Percentiles rank a stretch among this genome's conserved stretches.
phyloP scores from a whole-genome alignment of 305 asterid genomes.

The Fraxinus nigra region DNA sequence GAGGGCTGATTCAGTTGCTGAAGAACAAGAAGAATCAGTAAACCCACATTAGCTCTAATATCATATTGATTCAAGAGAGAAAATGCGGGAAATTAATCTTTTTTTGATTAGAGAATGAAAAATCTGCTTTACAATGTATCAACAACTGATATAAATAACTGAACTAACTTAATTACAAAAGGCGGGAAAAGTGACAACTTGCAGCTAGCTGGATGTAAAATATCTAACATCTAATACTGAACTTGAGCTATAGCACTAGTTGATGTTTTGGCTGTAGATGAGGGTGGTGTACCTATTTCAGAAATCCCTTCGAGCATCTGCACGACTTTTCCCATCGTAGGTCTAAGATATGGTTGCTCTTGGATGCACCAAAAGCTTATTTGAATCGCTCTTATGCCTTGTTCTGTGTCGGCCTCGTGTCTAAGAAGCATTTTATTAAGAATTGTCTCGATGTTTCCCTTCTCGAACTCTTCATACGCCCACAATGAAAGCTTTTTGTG shows the following conservation, averaged over 20 bases:
- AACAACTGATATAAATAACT: too few species aligned
- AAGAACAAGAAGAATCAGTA: too few species aligned
- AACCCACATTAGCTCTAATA: too few species aligned
- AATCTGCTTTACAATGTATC: too few species aligned
- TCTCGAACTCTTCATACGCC: conserved; percentile 24
- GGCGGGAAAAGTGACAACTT: too few species aligned
- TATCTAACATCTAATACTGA: not conserved
- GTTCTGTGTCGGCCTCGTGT: conserved; percentile 22
- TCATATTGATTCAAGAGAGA: too few species aligned
- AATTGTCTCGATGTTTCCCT: not conserved
- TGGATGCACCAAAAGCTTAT: conserved; percentile 33
- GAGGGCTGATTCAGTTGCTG: too few species aligned
- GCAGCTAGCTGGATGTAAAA: too few species aligned
- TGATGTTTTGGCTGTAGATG: not conserved
- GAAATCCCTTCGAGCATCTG: conserved; percentile 28
- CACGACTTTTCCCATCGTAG: conserved; percentile 29
- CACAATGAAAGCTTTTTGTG: conserved; percentile 25
- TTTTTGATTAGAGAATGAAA: too few species aligned
- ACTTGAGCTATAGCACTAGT: not conserved
- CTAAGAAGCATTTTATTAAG: conserved; percentile 20
- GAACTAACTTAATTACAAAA: too few species aligned
- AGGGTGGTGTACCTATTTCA: conserved; percentile 1
- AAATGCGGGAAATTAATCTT: too few species aligned
- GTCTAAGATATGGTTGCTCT: conserved; percentile 28
- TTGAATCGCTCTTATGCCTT: conserved; percentile 17